Conservation (phyloP, 2,329 filamentous ascomycete genomes). For the Blumeriella jaapii region DNA sequence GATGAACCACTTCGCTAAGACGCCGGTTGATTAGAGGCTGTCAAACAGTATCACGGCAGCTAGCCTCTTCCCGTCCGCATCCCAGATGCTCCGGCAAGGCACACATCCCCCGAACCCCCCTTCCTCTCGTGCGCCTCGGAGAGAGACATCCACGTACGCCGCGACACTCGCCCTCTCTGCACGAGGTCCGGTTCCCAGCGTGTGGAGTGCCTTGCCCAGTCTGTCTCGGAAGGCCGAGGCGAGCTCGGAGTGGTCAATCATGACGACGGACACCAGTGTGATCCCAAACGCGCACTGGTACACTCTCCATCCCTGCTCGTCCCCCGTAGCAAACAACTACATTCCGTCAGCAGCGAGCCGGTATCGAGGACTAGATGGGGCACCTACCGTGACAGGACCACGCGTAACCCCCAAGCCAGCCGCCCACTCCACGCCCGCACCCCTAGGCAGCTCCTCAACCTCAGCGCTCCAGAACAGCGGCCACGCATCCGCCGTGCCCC, state of each 20-base stretch:
- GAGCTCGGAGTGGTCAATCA: slow-evolving; percentile 2
- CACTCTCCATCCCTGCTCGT: slow-evolving; percentile 6
- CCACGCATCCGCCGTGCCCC: slow-evolving; percentile 16
- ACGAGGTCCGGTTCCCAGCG: not conserved
- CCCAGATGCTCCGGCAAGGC: slow-evolving; percentile 35
- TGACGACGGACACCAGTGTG: slow-evolving; percentile 7
- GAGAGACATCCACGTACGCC: slow-evolving; percentile 15
- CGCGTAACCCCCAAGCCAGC: slow-evolving; percentile 45
- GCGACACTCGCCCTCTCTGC: not conserved
- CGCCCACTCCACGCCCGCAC: slow-evolving; percentile 74
- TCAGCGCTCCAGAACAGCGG: slow-evolving; percentile 67
- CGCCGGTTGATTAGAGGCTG: too few species aligned
- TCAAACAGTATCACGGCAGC: slow-evolving; percentile 13
- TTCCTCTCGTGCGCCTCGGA: slow-evolving; percentile 1
- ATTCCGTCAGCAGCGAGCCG: too few species aligned
- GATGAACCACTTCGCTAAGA: not conserved
- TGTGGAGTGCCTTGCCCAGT: slow-evolving; percentile 7
- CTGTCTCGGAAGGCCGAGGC: not conserved
- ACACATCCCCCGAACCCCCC: slow-evolving; percentile 23
- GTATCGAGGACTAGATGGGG: not conserved
- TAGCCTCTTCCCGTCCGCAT: slow-evolving; percentile 28
- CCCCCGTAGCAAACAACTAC: slow-evolving; percentile 1
- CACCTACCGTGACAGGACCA: slow-evolving; percentile 15
- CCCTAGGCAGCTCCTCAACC: slow-evolving; percentile 64
- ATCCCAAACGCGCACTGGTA: slow-evolving; percentile 10